These are phyloP conservation scores for Fusarium tupiense DNA, from an alignment of 2,329 filamentous ascomycete genomes.

Conservation along the genomic window DNA sequence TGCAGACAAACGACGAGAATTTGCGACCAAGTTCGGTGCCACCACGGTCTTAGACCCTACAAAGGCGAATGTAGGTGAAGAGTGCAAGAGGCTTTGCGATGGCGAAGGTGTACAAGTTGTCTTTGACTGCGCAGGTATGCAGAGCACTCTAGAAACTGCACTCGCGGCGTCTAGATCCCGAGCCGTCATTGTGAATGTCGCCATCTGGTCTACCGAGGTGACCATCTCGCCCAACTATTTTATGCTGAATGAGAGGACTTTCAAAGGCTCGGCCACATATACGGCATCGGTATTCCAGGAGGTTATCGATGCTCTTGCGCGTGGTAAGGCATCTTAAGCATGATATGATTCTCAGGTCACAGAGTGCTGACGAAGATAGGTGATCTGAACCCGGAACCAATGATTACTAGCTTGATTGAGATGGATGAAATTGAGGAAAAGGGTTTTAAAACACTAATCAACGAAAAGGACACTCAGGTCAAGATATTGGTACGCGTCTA, in stretches of 20 bases:
- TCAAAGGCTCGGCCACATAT: not conserved
- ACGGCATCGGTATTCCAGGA: not conserved
- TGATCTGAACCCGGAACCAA: not conserved
- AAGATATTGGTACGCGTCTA: not conserved
- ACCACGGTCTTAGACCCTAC: not conserved
- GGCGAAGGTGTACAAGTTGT: not conserved
- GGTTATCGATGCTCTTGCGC: not conserved
- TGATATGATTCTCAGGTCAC: no score
- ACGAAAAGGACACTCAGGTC: not conserved
- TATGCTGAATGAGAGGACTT: not conserved
- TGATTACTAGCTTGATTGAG: not conserved
- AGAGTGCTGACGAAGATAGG: not conserved
- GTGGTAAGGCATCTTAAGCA: fast-evolving
- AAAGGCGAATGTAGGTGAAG: not conserved
- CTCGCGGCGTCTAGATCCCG: not conserved
- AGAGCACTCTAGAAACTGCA: not conserved
- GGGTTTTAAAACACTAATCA: not conserved
- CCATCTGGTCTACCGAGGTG: not conserved
- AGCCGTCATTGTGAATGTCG: not conserved
- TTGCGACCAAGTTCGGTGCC: not conserved
- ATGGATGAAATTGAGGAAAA: not conserved
- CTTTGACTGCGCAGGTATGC: not conserved
- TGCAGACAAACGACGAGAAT: not conserved
- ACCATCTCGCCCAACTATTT: not conserved
- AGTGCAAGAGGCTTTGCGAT: not conserved